Evolutionary conservation across 768 basidiomycete genomes (phyloP), one percentile per base, ranked within the genome.

Genomic region (Amanita exitialis): DNA sequence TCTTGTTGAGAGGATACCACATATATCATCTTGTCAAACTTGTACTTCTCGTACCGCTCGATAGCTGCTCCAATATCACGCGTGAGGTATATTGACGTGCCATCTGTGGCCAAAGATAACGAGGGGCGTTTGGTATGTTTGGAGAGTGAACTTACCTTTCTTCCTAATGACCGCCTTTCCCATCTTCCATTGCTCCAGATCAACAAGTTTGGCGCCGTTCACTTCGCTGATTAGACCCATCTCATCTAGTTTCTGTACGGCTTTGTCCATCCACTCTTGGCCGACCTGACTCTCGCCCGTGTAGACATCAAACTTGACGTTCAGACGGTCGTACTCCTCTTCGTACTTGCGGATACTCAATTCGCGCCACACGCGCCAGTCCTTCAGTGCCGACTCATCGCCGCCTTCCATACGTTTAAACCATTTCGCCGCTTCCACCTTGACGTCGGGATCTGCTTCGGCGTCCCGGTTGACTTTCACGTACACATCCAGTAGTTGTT

Each of bases 331-430:
- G 67, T 96, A 98, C 63, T 91, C 89, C 59, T 85, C 77, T 61
- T 76, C 76, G 68, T 97, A 95, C 68, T 91, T 91, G 60, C 82
- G 81, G 60, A 99, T 80, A 56, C 90, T 94, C 44, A 94, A 68
- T 59, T 89, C 83, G 21, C 95, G 86, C 91, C 94, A 99, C 53
- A 84, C 77, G 15, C 84, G 79, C 95, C 95, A 99, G 66, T 94
- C 86, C 51, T 71, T 74, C 32, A 98, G 76, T 2, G 90, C 86
- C 8, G 70, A 72, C 56, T 90, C 83, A 58, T 97, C 91, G 21
- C 91, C 90, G 56, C 92, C 88, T 63, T 94, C 91, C 90, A 96
- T 95, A 9, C 83, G 83, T 66, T 84, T 91, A 75, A 99, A 99
- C 77, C 89, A 92, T 44, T 76, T 71, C 0, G 87, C 88, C 0